Percentiles rank a stretch among this genome's conserved stretches.
Conservation (phyloP, 208 protist species). For the Crithidia expoeki region DNA sequence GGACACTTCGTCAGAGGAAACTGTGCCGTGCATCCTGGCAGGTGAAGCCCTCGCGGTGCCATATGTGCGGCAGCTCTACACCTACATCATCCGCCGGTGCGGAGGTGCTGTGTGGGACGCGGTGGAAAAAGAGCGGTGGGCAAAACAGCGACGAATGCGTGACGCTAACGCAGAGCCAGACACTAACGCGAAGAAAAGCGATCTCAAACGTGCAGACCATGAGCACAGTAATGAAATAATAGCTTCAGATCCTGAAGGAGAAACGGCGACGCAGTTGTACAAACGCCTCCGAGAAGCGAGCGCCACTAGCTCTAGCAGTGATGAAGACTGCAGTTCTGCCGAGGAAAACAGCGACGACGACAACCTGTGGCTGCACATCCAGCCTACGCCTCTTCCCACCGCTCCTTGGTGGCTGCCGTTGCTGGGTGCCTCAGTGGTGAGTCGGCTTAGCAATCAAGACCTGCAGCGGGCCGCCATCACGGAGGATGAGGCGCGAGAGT, state of each 20-base stretch:
- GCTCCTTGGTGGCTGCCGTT: slow-evolving; percentile 60
- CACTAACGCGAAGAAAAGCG: too few relatives aligned
- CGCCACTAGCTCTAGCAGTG: neutral
- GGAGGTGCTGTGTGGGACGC: slow-evolving; percentile 1
- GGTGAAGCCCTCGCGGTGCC: slow-evolving; percentile 70
- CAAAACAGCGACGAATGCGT: neutral
- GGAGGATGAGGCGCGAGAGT: slow-evolving; percentile 42
- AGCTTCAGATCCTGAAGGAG: neutral
- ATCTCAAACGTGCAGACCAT: neutral
- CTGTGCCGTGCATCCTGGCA: slow-evolving; percentile 38
- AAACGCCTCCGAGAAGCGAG: neutral
- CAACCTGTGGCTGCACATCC: slow-evolving; percentile 33
- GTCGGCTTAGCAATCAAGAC: slow-evolving; percentile 50
- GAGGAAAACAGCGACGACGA: slow-evolving; percentile 24
- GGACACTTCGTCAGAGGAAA: neutral
- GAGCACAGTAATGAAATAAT: neutral
- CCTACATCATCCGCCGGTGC: slow-evolving; percentile 31
- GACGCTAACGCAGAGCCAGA: neutral
- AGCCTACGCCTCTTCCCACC: slow-evolving; percentile 39
- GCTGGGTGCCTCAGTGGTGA: slow-evolving; percentile 57
- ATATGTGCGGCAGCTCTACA: slow-evolving; percentile 39
- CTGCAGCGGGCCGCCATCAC: slow-evolving; percentile 50
- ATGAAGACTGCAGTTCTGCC: neutral
- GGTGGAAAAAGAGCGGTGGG: slow-evolving; percentile 8
- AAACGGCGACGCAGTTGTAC: neutral